phyloP scores from a whole-genome alignment of 768 basidiomycete genomes.

The Russula ochroleuca region DNA sequence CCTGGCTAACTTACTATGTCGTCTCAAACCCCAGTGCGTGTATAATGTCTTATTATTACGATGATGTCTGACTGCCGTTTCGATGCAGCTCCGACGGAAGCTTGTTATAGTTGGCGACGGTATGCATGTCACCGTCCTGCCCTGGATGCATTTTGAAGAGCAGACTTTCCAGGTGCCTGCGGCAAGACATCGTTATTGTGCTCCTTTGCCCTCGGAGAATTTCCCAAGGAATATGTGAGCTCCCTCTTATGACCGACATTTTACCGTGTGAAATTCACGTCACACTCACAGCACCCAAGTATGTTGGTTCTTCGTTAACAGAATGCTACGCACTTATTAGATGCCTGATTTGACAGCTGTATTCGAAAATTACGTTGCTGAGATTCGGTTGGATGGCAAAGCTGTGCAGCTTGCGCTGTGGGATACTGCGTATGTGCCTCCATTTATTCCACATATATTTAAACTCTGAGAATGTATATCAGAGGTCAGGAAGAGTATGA shows the following conservation, averaged over 20 bases:
- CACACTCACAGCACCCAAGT: conserved; percentile 45
- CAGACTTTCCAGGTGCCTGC: conserved; percentile 65
- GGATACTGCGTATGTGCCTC: conserved; percentile 90
- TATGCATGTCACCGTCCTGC: conserved; percentile 35
- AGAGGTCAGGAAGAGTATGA: conserved; percentile 99
- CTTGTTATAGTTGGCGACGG: conserved; percentile 97
- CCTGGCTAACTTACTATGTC: conserved; percentile 19
- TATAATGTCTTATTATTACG: conserved; percentile 7
- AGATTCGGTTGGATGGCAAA: conserved; percentile 96
- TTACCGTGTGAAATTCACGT: neutral
- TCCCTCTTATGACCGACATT: neutral
- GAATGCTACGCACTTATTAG: conserved; percentile 11
- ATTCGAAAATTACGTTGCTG: conserved; percentile 98
- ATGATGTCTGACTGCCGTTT: conserved; percentile 4
- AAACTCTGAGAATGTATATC: conserved; percentile 25
- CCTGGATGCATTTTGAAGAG: conserved; percentile 12
- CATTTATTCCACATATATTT: conserved; percentile 9
- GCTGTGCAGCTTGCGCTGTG: conserved; percentile 95
- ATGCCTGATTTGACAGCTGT: conserved; percentile 54
- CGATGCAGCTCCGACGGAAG: conserved; percentile 79
- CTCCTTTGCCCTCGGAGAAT: conserved; percentile 91
- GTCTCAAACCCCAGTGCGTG: conserved; percentile 26
- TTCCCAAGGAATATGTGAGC: conserved; percentile 93
- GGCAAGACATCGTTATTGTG: conserved; percentile 92
- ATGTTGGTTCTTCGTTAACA: conserved; percentile 25